A percentile compares a stretch with the other conserved stretches of the same genome.
phyloP scores from a whole-genome alignment of 2,329 filamentous ascomycete species.

The Drechslerella stenobrocha region DNA sequence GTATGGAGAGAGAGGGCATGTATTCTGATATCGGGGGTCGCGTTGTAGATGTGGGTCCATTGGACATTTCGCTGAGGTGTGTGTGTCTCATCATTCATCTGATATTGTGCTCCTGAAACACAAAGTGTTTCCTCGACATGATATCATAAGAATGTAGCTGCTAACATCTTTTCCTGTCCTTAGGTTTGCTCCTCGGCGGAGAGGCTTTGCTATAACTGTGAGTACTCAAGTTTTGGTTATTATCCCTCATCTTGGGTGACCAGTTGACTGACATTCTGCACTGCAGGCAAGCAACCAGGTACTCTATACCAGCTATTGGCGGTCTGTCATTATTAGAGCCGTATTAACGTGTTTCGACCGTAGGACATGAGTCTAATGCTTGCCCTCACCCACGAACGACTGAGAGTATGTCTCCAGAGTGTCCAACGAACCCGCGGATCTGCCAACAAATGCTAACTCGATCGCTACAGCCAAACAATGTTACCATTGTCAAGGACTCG shows the following conservation, averaged over 20 bases:
- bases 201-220: slow-evolving; percentile 99
- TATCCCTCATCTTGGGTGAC: too few relatives aligned
- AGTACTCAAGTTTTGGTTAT: slow-evolving; percentile 57
- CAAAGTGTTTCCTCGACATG: too few relatives aligned
- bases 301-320: slow-evolving; percentile 51
- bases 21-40: slow-evolving; percentile 57
- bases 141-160: not conserved
- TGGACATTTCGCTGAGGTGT: slow-evolving; percentile 60
- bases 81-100: slow-evolving; percentile 56
- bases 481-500: slow-evolving; percentile 98
- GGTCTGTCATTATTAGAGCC: slow-evolving; percentile 11
- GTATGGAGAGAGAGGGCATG: slow-evolving; percentile 24
- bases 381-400: slow-evolving; percentile 96
- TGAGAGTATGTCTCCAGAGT: slow-evolving; percentile 65
- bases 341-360: slow-evolving; percentile 41
- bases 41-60: slow-evolving; percentile 60
- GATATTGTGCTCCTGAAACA: not conserved
- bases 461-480: slow-evolving; percentile 80
- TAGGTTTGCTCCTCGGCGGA: slow-evolving; percentile 98
- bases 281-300: slow-evolving; percentile 77
- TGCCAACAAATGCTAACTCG: slow-evolving; percentile 28
- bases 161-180: slow-evolving; percentile 52
- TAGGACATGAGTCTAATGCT: slow-evolving; percentile 91
- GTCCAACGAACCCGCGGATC: not conserved
- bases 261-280: slow-evolving; percentile 3